These are phyloP conservation scores for Chlamydomonas applanata DNA, from an alignment of 139 green algal species.

Conservation along the genomic window DNA sequence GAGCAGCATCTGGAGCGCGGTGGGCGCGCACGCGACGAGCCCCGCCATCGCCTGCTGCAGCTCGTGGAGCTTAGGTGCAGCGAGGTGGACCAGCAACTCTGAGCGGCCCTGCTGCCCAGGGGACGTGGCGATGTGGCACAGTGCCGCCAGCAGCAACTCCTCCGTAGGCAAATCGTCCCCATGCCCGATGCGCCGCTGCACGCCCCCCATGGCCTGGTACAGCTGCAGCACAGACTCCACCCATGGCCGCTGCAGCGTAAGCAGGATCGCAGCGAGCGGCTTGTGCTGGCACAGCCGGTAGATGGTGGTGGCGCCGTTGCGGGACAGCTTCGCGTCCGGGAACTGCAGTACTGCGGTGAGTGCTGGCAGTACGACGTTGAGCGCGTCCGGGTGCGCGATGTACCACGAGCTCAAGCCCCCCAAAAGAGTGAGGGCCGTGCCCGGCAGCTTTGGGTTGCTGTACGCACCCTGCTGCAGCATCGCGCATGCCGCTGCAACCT, in stretches of 20 bases:
- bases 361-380: slow-evolving; percentile 34
- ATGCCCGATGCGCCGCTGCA: slow-evolving; percentile 16
- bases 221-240: slow-evolving; percentile 32
- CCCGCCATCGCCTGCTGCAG: slow-evolving; percentile 12
- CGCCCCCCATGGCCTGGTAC: slow-evolving; percentile 19
- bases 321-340: slow-evolving; percentile 46
- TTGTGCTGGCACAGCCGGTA: slow-evolving; percentile 34
- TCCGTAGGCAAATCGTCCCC: slow-evolving; percentile 40
- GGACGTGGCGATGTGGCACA: slow-evolving; percentile 22
- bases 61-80: slow-evolving; percentile 11
- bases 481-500: slow-evolving; percentile 15
- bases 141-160: slow-evolving; percentile 45
- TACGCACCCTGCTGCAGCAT: slow-evolving; percentile 6
- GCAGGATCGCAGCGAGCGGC: slow-evolving; percentile 25
- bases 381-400: slow-evolving; percentile 2
- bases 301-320: slow-evolving; percentile 56
- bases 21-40: slow-evolving; percentile 10
- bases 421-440: slow-evolving; percentile 63
- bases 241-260: slow-evolving; percentile 23
- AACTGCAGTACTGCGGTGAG: slow-evolving; percentile 20
- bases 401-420: slow-evolving; percentile 53
- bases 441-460: slow-evolving; percentile 55
- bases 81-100: slow-evolving; percentile 14
- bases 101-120: neutral
- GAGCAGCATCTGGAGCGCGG: slow-evolving; percentile 6